Conservation (phyloP, 1,284 basidiomycete genomes). For the Moesziomyces sp. region DNA sequence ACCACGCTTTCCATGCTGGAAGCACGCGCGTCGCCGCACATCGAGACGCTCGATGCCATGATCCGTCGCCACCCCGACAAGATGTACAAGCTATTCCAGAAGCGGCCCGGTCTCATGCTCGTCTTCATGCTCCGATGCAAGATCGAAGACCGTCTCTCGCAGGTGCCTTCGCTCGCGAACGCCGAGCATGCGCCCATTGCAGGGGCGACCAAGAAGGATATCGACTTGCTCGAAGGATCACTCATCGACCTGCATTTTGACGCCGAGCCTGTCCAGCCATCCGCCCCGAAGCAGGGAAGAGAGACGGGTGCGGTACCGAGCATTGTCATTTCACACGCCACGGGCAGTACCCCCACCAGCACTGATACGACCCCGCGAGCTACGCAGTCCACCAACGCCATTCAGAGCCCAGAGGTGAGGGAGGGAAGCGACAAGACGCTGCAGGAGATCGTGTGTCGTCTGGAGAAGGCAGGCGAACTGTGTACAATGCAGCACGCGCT, state of each 20-base stretch:
- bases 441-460: slow-evolving; percentile 2
- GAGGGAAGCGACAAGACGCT: slow-evolving; percentile 1
- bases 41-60: slow-evolving; percentile 23
- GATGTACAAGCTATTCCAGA: slow-evolving; percentile 19
- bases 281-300: background rate
- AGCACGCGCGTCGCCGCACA: slow-evolving; percentile 13
- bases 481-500: slow-evolving; percentile 24
- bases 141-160: slow-evolving; percentile 20
- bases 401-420: background rate
- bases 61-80: slow-evolving; percentile 30
- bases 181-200: background rate
- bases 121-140: slow-evolving; percentile 27
- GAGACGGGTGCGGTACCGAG: slow-evolving; percentile 3
- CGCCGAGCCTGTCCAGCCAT: background rate
- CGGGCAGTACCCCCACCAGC: background rate
- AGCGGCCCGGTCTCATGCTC: slow-evolving; percentile 20
- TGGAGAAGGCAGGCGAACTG: slow-evolving; percentile 24
- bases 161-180: slow-evolving; percentile 8
- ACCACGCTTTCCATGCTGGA: slow-evolving; percentile 36
- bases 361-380: background rate
- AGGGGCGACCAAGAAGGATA: background rate
- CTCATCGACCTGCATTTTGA: slow-evolving; percentile 29
- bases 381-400: background rate
- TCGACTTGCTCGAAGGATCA: slow-evolving; percentile 20
- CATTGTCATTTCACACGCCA: slow-evolving; percentile 23